Percentiles rank a stretch among this genome's conserved stretches.
Conservation (phyloP, 495 filamentous ascomycete species). For the Cercophora samala region DNA sequence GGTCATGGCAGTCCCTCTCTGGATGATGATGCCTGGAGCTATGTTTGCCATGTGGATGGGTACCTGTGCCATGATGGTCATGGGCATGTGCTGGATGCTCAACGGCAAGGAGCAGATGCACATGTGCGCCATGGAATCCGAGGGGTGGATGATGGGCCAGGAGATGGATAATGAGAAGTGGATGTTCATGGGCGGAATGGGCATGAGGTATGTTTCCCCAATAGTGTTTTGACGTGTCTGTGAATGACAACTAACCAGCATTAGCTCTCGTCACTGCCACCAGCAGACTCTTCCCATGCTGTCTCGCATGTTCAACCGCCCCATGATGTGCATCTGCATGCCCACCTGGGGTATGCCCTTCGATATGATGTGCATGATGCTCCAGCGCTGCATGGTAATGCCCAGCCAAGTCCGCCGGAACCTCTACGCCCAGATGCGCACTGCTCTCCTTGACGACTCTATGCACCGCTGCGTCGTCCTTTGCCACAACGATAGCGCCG, state of each 20-base stretch:
- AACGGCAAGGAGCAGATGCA: constrained; percentile 26
- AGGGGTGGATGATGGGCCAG: constrained; percentile 28
- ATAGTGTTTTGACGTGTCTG: not conserved
- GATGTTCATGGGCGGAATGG: constrained; percentile 37
- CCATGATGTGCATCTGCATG: constrained; percentile 35
- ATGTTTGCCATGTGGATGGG: constrained; percentile 28
- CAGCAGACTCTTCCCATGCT: constrained; percentile 28
- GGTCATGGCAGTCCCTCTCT: constrained; percentile 28
- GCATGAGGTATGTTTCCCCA: constrained; percentile 24
- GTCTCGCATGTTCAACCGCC: constrained; percentile 34
- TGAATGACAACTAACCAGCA: not conserved
- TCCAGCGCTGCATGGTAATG: constrained; percentile 33
- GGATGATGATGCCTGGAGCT: constrained; percentile 31
- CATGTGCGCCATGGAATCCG: constrained; percentile 16
- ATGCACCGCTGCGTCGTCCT: constrained; percentile 37
- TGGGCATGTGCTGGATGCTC: constrained; percentile 26
- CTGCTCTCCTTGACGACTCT: constrained; percentile 35
- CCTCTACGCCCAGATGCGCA: constrained; percentile 35
- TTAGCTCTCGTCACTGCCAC: constrained; percentile 27
- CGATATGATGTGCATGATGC: constrained; percentile 30
- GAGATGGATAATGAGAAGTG: constrained; percentile 35
- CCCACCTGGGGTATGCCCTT: constrained; percentile 33
- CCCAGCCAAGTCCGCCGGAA: constrained; percentile 25
- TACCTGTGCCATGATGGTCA: constrained; percentile 22
- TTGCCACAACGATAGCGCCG: constrained; percentile 35